Conservation (phyloP, 148 eudicot species). For the Rhododendron molle region DNA sequence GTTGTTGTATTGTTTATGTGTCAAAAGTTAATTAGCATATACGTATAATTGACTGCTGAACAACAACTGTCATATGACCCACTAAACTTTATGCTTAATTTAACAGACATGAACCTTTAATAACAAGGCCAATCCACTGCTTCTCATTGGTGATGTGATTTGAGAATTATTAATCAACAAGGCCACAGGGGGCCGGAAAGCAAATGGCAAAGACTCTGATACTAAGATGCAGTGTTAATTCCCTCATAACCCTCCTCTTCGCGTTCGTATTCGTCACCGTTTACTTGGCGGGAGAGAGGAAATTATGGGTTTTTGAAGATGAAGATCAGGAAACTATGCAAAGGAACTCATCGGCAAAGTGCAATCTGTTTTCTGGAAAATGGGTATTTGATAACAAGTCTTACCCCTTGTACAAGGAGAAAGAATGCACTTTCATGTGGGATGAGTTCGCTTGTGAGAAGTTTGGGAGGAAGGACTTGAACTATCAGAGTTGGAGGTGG, state of each 20-base stretch:
- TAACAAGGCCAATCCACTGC: background rate
- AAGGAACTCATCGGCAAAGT: constrained; percentile 9
- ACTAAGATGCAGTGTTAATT: constrained; percentile 40
- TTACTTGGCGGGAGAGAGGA: constrained; percentile 31
- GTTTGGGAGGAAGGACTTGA: constrained; percentile 74
- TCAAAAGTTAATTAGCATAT: background rate
- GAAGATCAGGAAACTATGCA: background rate
- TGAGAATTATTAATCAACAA: background rate
- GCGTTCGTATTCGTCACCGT: constrained; percentile 29
- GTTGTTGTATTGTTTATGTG: background rate
- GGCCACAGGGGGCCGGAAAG: background rate
- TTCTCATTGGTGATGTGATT: background rate
- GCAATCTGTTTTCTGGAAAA: constrained; percentile 67
- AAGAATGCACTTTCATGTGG: constrained; percentile 61
- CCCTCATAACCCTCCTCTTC: constrained; percentile 32
- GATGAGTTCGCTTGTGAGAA: constrained; percentile 78
- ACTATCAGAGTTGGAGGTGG: constrained; percentile 86
- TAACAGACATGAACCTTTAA: too few relatives aligned
- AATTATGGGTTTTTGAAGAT: constrained; percentile 9
- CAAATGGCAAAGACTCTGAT: constrained; percentile 28
- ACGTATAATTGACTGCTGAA: background rate
- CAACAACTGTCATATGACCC: background rate
- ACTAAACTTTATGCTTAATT: background rate
- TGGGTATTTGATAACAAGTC: constrained; percentile 76
- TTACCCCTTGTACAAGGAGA: constrained; percentile 66